Evolutionary conservation across 1,284 basidiomycete genomes (phyloP), one percentile per base, ranked within the genome.

Genomic region (Leccinum pseudoinsigne): DNA sequence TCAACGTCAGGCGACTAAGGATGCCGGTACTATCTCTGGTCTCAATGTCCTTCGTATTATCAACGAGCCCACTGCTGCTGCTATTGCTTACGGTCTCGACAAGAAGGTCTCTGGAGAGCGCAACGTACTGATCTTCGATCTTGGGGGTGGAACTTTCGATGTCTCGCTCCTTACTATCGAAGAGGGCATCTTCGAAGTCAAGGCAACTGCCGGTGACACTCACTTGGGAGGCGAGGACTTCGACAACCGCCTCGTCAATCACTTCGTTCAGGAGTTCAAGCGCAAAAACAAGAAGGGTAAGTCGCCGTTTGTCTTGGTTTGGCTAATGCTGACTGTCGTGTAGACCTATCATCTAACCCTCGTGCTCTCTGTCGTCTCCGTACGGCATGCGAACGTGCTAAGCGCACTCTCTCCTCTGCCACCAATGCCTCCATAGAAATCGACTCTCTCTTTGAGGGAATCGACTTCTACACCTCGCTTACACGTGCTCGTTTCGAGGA

Each of bases 401-500:
- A 99, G 88, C 92, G 96, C 69, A 98, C 96, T 42, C 92, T 99
- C 65, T 99, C 96, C 50, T 98, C 96, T 61, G 95, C 95, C 66
- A 90, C 96, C 64, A 95, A 97, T 80, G 97, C 96, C 64, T 92
- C 95, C 72, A 95, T 99, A 71, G 96, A 98, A 80, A 97, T 98
- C 76, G 96, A 98, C 84, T 98, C 96, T 61, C 90, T 98, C 71
- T 98, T 88, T 79, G 95, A 97, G 86, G 96, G 96, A 77, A 91
- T 96, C 77, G 97, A 98, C 83, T 98, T 98, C 85, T 98, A 97
- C 87, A 96, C 95, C 47, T 95, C 94, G 64, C 89, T 99, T 78
- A 98, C 96, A 74, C 95, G 96, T 85, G 97, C 97, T 63, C 94
- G 95, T 77, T 99, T 99, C 86, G 96, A 98, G 82, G 97, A 98